Evolutionary conservation across 2,329 filamentous ascomycete species (phyloP).

Genomic region (Dryadomyces sulphureus): DNA sequence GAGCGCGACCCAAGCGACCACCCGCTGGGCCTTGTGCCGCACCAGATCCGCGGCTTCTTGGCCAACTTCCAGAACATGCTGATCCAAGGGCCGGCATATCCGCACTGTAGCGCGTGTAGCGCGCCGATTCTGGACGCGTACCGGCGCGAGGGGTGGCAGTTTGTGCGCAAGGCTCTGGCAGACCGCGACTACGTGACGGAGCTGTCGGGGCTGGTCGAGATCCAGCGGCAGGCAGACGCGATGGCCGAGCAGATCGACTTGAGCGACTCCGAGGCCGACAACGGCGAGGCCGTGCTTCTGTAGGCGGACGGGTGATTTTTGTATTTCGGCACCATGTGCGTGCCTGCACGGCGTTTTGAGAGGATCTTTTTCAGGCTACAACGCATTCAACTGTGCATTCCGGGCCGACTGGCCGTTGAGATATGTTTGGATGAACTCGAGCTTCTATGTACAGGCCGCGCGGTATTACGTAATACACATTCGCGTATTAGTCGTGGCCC

Average conservation of each 20-base stretch:
- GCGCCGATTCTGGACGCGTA: conserved; percentile 55
- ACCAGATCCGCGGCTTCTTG: conserved; percentile 67
- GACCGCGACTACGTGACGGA: conserved; percentile 70
- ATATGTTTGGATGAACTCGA: too few relatives aligned
- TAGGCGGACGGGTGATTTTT: too few relatives aligned
- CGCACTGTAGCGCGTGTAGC: conserved; percentile 70
- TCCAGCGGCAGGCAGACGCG: conserved; percentile 45
- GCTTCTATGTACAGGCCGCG: too few relatives aligned
- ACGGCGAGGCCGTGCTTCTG: conserved; percentile 40
- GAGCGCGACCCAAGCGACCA: conserved; percentile 43
- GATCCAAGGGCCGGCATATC: conserved; percentile 60
- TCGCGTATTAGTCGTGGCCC: too few relatives aligned
- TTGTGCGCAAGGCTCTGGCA: conserved; percentile 58
- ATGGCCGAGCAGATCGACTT: conserved; percentile 41
- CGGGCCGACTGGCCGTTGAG: too few relatives aligned
- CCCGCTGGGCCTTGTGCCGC: conserved; percentile 56
- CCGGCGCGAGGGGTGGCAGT: conserved; percentile 54
- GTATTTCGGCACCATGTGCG: too few relatives aligned
- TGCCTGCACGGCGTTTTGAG: not conserved
- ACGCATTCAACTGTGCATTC: too few relatives aligned
- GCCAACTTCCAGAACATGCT: conserved; percentile 59
- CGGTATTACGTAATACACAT: too few relatives aligned
- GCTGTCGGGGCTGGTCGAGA: conserved; percentile 57
- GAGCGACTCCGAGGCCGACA: conserved; percentile 35
- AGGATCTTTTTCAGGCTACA: too few relatives aligned